These are phyloP conservation scores for Leccinellum albellum DNA, from an alignment of 768 basidiomycete genomes.

Conservation along the genomic window DNA sequence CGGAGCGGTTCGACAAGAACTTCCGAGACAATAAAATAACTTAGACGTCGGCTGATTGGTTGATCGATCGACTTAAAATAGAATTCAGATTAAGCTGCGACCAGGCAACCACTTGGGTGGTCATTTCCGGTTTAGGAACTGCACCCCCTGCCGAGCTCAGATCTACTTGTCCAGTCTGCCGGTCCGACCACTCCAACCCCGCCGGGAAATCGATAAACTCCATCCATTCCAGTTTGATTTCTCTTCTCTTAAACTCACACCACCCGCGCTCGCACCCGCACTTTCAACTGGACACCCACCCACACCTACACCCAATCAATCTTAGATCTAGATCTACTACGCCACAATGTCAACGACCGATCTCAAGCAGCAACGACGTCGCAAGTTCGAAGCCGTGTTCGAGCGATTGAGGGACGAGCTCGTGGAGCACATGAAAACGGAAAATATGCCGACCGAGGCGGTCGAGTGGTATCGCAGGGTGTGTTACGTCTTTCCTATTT, in stretches of 20 bases:
- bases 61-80: neutral
- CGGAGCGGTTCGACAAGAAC: too few relatives aligned
- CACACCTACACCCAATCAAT: neutral
- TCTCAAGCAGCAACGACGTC: constrained; percentile 44
- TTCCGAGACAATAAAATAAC: neutral
- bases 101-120: too few relatives aligned
- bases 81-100: neutral
- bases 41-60: neutral
- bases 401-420: constrained; percentile 73
- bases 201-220: neutral
- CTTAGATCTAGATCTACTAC: neutral
- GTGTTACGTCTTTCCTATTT: constrained; percentile 27
- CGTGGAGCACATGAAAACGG: constrained; percentile 56
- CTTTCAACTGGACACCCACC: neutral
- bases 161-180: neutral
- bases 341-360: constrained; percentile 23
- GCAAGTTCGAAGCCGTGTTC: constrained; percentile 72
- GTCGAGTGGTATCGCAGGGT: constrained; percentile 74
- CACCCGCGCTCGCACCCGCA: neutral
- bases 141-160: neutral
- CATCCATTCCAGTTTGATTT: neutral
- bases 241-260: neutral
- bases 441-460: constrained; percentile 83
- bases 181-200: neutral
- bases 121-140: too few relatives aligned